Evolutionary conservation across 2,329 filamentous ascomycete species (phyloP), one percentile per base, ranked within the genome.

Genomic region (Aspergillus sp.): DNA sequence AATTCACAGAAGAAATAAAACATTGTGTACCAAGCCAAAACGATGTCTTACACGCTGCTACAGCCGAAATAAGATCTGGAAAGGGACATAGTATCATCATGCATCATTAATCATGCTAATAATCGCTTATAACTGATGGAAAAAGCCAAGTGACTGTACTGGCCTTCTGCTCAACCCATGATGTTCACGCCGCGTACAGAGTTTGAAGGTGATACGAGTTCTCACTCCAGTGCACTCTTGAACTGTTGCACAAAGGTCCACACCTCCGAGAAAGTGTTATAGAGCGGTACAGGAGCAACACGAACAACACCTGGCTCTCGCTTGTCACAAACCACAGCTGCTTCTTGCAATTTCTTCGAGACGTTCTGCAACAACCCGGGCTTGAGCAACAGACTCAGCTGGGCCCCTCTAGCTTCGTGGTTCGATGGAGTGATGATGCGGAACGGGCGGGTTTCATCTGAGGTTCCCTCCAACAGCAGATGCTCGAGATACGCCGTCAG

Each of bases 261-360:
- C 3, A 92, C 86, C 70, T 96, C 92, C 60, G 83, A 82, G 72
- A 90, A 96, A 1, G 84, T 87, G 70, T 93, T 93, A 75, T 96
- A 96, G 64, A 96, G 74, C 3, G 92, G 91, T 52, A 89, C 88
- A 1, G 92, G 92, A 1, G 92, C 91, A 0, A 95, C 87, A 2
- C 92, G 82, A 39, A 96, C 88, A 18, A 96, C 92, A 71, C 91
- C 87, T 1, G 92, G 92, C 75, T 90, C 90, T 58, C 92, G 81
- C 82, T 94, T 90, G 70, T 96, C 92, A 51, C 90, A 88, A 3
- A 95, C 84, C 2, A 95, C 87, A 1, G 89, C 90, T 0, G 84
- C 83, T n/a, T 85, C 81, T 66, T 90, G 86, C 49, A 96, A 74
- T 39, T 81, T 83, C 42, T 80, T 77, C 56, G 85, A 83, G 3